Base-by-base conservation (phyloP, 164 flowering plant species). In the Vitis rupestris region DNA sequence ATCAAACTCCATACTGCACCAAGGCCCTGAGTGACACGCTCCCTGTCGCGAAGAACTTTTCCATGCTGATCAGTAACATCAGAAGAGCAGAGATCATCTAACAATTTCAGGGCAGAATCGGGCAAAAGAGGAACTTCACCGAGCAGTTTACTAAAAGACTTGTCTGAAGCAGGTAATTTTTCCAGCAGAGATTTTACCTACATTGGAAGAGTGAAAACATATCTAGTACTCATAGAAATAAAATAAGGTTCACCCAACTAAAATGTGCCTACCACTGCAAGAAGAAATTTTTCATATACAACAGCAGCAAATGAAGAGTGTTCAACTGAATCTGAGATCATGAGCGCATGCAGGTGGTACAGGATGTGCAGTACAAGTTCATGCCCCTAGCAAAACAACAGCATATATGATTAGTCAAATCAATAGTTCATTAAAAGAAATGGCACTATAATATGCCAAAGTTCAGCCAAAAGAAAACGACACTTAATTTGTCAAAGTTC, bases 1-100 rank as follows among this genome's bases (percentile, higher is more conserved):
- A 96, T 89, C 81, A 93, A 83, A 84, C 90, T 88, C 99, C 99
- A 96, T 23, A 92, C 88, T 69, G 94, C 93, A 76, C 97, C 98
- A 78, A 96, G 97, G 72, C 98, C 99, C 74, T 96, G 98, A 73
- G 94, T 92, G 67, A 96, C 91, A 82, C 99, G 97, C 73, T 96
- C 98, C 71, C 82, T 81, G 65, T 93, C 98, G 72, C 87, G 88
- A 17, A 66, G 69, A 76, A 82, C 87, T 72, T 81, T 82, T 65
- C 85, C 93, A 59, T 65, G 68, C 44, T 75, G 50, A 70, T 84
- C 80, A 76, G 44, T 72, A 47, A 83, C 78, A 59, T 82, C 84
- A 52, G 85, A 75, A 72, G 62, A 81, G 83, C 99, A 96, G 37
- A 96, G 86, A 64, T 93, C 87, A 62, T 89, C 88, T 57, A 96